These are phyloP conservation scores for Aspergillus floridensis DNA, from an alignment of 2,329 filamentous ascomycete genomes.

Conservation along the genomic window DNA sequence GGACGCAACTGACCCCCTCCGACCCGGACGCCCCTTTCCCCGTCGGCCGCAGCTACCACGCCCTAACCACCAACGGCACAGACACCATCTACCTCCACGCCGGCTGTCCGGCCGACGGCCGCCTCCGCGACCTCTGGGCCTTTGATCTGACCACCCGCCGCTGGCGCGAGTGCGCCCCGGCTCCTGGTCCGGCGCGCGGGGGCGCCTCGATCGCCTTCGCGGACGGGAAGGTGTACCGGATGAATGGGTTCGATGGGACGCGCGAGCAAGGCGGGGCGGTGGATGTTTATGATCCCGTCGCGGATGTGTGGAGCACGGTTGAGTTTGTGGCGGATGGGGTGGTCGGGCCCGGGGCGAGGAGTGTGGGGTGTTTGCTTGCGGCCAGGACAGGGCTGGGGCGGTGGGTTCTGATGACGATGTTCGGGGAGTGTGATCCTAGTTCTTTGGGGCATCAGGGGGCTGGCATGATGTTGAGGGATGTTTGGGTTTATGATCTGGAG, in stretches of 20 bases:
- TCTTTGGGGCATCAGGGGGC: slow-evolving; percentile 54
- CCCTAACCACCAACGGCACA: slow-evolving; percentile 58
- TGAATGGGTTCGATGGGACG: slow-evolving; percentile 75
- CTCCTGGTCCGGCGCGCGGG: slow-evolving; percentile 64
- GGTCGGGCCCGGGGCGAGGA: slow-evolving; percentile 49
- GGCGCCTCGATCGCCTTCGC: slow-evolving; percentile 66
- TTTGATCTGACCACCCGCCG: slow-evolving; percentile 64
- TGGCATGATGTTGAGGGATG: slow-evolving; percentile 55
- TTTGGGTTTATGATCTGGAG: slow-evolving; percentile 48
- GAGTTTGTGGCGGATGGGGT: slow-evolving; percentile 41
- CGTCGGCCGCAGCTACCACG: slow-evolving; percentile 68
- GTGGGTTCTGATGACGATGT: slow-evolving; percentile 48
- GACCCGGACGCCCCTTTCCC: slow-evolving; percentile 52
- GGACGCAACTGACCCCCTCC: slow-evolving; percentile 63
- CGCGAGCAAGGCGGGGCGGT: slow-evolving; percentile 68
- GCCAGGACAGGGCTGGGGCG: slow-evolving; percentile 19
- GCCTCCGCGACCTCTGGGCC: slow-evolving; percentile 71
- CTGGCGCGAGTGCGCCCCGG: slow-evolving; percentile 68
- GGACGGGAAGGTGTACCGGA: slow-evolving; percentile 67
- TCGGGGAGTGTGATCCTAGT: slow-evolving; percentile 56
- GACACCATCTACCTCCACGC: slow-evolving; percentile 74
- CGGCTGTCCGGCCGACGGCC: slow-evolving; percentile 64
- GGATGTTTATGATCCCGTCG: slow-evolving; percentile 55
- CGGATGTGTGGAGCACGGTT: slow-evolving; percentile 40
- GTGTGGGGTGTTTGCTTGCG: slow-evolving; percentile 51